Evolutionary conservation across 2,329 filamentous ascomycete species (phyloP).

Genomic region (Aspergillus versicolor): DNA sequence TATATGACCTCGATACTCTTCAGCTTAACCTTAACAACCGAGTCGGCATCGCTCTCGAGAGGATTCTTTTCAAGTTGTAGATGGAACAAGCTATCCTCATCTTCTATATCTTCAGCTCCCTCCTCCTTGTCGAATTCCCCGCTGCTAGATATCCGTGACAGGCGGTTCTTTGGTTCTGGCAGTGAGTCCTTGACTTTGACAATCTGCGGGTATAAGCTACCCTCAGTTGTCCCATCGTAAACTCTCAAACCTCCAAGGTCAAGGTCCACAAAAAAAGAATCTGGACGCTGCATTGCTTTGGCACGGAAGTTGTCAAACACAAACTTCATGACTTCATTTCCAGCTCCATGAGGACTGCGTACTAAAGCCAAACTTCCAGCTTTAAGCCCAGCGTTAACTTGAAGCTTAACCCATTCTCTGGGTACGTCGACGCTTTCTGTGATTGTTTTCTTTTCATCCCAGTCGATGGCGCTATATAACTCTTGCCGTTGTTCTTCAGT

Average conservation of each 20-base stretch:
- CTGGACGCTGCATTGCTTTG: constrained; percentile 82
- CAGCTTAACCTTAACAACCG: constrained; percentile 83
- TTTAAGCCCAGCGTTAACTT: constrained; percentile 87
- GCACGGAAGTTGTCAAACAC: constrained; percentile 95
- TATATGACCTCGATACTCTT: constrained; percentile 97
- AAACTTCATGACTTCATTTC: constrained; percentile 79
- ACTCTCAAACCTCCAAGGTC: constrained; percentile 90
- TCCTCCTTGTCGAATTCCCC: constrained; percentile 40
- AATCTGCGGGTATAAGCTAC: constrained; percentile 90
- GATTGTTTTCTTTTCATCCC: constrained; percentile 92
- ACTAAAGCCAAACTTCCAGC: constrained; percentile 95
- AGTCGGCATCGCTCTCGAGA: constrained; percentile 86
- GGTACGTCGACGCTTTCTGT: constrained; percentile 86
- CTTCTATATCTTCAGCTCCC: constrained; percentile 44
- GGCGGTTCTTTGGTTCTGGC: constrained; percentile 48
- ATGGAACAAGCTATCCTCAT: constrained; percentile 81
- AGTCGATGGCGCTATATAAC: constrained; percentile 95
- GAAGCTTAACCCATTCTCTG: constrained; percentile 86
- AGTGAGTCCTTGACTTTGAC: constrained; percentile 90
- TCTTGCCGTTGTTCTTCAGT: constrained; percentile 95
- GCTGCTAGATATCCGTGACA: constrained; percentile 28
- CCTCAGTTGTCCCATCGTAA: constrained; percentile 91
- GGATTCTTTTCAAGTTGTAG: constrained; percentile 94
- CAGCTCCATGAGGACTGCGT: constrained; percentile 74
- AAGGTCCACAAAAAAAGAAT: constrained; percentile 84